These are phyloP conservation scores for Polygonum aviculare DNA, from an alignment of 148 eudicot genomes.

Conservation along the genomic window DNA sequence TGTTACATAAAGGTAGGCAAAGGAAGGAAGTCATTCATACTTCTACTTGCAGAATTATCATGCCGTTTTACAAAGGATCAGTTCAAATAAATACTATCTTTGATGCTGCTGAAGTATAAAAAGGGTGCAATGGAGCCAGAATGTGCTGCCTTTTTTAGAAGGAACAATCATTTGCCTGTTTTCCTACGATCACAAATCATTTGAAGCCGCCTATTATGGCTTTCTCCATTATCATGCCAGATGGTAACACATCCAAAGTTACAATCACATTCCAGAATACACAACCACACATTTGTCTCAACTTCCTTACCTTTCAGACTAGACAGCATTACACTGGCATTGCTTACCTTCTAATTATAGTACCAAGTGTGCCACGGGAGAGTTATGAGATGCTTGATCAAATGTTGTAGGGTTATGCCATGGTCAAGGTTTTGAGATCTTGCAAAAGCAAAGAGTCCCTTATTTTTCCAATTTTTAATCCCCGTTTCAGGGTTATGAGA, in stretches of 20 bases:
- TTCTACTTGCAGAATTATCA: no score
- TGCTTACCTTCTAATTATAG: not conserved
- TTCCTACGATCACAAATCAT: not conserved
- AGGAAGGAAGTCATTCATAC: no score
- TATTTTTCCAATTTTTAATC: not conserved
- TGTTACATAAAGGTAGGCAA: no score
- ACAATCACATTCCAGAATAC: not conserved
- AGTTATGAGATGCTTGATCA: conserved; percentile 3
- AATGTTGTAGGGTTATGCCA: not conserved
- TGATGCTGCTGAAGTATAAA: not conserved
- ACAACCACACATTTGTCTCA: not conserved
- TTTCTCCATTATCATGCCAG: not conserved
- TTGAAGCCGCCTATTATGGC: not conserved
- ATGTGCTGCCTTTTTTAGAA: not conserved
- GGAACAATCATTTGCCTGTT: not conserved
- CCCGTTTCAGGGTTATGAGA: not conserved
- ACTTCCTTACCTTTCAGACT: not conserved
- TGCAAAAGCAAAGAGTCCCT: not conserved
- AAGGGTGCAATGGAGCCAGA: not conserved
- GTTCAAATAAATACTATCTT: not conserved
- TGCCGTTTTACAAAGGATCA: not conserved
- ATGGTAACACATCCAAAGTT: not conserved
- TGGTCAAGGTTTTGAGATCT: not conserved
- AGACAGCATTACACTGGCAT: not conserved
- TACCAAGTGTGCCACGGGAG: not conserved